These are phyloP conservation scores for Haplographium delicatum DNA, from an alignment of 495 filamentous ascomycete species.

Conservation along the genomic window DNA sequence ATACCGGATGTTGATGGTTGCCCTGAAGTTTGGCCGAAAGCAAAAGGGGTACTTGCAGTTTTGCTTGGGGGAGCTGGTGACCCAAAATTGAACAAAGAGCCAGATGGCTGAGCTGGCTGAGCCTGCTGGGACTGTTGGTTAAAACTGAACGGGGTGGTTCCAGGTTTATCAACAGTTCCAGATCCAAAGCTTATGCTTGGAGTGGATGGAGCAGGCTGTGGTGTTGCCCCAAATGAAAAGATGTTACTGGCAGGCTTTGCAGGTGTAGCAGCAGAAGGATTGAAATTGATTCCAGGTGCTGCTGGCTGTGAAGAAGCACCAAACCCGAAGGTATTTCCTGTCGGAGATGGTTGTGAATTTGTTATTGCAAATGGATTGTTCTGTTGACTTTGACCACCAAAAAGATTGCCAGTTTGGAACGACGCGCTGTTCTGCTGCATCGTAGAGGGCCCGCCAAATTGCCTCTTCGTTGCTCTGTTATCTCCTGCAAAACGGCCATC, in stretches of 20 bases:
- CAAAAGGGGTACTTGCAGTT: slow-evolving; percentile 8
- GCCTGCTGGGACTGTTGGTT: slow-evolving; percentile 2
- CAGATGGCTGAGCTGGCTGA: not conserved
- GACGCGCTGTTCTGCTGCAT: slow-evolving; percentile 4
- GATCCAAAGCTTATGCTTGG: not conserved
- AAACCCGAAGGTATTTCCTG: slow-evolving; percentile 7
- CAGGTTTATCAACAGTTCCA: not conserved
- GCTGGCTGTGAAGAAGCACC: slow-evolving; percentile 3
- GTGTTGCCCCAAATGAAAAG: slow-evolving; percentile 3
- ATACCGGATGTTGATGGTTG: slow-evolving; percentile 4
- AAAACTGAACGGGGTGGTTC: slow-evolving; percentile 3
- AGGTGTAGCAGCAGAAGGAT: slow-evolving; percentile 6
- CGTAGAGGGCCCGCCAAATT: slow-evolving; percentile 6
- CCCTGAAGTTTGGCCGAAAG: slow-evolving; percentile 9
- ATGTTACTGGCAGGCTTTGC: slow-evolving; percentile 13
- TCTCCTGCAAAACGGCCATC: slow-evolving; percentile 1
- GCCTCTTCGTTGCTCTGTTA: slow-evolving; percentile 11
- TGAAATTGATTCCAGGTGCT: not conserved
- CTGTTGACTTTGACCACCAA: slow-evolving; percentile 1
- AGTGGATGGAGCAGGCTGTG: slow-evolving; percentile 8
- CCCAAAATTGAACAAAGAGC: slow-evolving; percentile 10
- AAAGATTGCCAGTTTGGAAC: slow-evolving; percentile 3
- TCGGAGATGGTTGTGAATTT: not conserved
- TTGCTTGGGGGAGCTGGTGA: slow-evolving; percentile 7
- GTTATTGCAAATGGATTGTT: not conserved